Evolutionary conservation across 352 stramenopile species (phyloP), one percentile per base, ranked within the genome.

Genomic region (Globisporangium parvum): DNA sequence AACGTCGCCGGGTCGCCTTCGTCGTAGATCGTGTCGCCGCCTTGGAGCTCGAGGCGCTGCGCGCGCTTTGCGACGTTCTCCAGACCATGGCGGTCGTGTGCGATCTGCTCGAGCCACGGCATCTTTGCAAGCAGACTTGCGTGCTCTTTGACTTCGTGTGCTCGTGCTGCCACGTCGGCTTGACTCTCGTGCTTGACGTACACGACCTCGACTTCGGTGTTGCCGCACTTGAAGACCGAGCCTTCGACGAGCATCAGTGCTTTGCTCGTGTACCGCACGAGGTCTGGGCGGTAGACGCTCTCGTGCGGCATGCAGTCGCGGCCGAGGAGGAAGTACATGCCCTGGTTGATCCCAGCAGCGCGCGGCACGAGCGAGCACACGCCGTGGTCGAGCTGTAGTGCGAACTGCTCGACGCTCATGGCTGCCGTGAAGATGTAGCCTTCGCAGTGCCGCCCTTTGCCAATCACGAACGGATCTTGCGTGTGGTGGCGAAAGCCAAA

Each of bases 311-410:
- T 66, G 21, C 55, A 63, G 40, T 87, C 70, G 6, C 77, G 74
- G 0, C 80, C 80, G 12, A 88, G 71, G 8, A 90, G 52, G 40
- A 87, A 88, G 44, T 88, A 90, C 56, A 83, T 75, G 17, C 77
- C 80, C 39, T 83, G 70, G 47, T 87, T 90, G 47, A 88, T 75
- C 2, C 80, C 80, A 20, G 73, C 70, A 15, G 70, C 67, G 6
- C 73, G 77, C 0, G 77, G 75, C 8, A 75, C 83, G 49, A 90
- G 67, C 41, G 76, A 70, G 41, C 80, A 87, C 15, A 67, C 65
- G 2, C 80, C 80, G 23, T 76, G 71, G 49, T 82, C 70, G 37
- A 88, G 69, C 39, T 90, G 74, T 28, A 90, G 69, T 11, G 66
- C 62, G 33, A 90, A 90, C 51, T 90, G 80, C 52, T 87, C 77